A percentile compares a stretch with the other conserved stretches of the same genome.
Evolutionary conservation across 495 filamentous ascomycete genomes (phyloP).

Genomic region (Neurospora sp.): DNA sequence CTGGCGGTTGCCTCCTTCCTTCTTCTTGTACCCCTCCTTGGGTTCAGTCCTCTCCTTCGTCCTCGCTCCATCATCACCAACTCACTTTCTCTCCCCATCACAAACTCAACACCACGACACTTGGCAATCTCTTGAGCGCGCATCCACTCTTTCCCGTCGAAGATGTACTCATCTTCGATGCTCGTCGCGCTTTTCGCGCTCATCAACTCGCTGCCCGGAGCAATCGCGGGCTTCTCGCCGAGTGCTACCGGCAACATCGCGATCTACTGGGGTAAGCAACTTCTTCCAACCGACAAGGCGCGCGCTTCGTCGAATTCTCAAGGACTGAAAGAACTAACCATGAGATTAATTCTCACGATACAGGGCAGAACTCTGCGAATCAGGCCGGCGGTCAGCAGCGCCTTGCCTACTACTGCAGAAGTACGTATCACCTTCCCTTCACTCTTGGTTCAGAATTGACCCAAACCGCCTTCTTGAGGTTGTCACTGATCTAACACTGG

Average conservation of each 20-base stretch:
- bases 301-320: background rate
- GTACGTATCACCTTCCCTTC: slow-evolving; percentile 26
- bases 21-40: background rate
- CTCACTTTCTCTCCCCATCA: background rate
- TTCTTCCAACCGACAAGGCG: background rate
- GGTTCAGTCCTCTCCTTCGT: background rate
- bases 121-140: background rate
- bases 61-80: background rate
- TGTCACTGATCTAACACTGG: background rate
- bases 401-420: slow-evolving; percentile 43
- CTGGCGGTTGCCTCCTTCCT: background rate
- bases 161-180: slow-evolving; percentile 2
- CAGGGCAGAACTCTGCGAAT: slow-evolving; percentile 41
- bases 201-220: background rate
- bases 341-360: background rate
- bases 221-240: slow-evolving; percentile 37
- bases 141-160: background rate
- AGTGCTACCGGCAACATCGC: slow-evolving; percentile 46
- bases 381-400: slow-evolving; percentile 33
- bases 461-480: background rate
- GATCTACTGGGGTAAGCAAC: slow-evolving; percentile 49
- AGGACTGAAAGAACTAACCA: background rate
- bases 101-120: background rate
- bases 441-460: background rate
- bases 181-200: slow-evolving; percentile 6